Conservation (phyloP, 1,139 yeast genomes). For the Saccharomyces hybrid region DNA sequence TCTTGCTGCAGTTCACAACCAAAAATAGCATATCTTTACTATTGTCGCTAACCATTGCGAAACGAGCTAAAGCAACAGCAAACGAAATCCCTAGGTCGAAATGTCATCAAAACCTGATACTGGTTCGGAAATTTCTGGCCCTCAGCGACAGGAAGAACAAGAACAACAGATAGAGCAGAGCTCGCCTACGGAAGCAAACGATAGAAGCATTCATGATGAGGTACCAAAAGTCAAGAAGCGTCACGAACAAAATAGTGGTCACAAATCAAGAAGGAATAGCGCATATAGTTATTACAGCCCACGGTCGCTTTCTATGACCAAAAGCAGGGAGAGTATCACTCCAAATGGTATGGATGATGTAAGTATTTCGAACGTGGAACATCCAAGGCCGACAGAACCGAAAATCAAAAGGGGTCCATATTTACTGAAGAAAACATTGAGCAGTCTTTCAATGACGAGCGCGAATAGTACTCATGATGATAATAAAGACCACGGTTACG, state of each 20-base stretch:
- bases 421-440: slow-evolving; percentile 19
- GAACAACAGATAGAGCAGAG: not conserved
- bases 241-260: slow-evolving; percentile 5
- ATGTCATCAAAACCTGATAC: not conserved
- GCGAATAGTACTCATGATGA: slow-evolving; percentile 6
- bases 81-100: not conserved
- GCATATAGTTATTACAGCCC: slow-evolving; percentile 1
- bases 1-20: not conserved
- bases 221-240: slow-evolving; percentile 11
- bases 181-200: not conserved
- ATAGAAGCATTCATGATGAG: slow-evolving; percentile 8
- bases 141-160: not conserved
- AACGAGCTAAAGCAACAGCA: not conserved
- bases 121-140: not conserved
- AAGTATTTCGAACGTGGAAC: not conserved
- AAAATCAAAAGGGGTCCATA: slow-evolving; percentile 14
- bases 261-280: slow-evolving; percentile 6
- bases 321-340: slow-evolving; percentile 6
- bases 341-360: not conserved
- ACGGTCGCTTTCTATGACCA: slow-evolving; percentile 3
- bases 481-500: slow-evolving; percentile 1
- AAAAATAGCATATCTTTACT: not conserved
- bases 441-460: slow-evolving; percentile 17
- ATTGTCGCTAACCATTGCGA: not conserved
- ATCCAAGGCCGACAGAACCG: slow-evolving; percentile 2